Percentiles rank a stretch among this genome's conserved stretches.
Evolutionary conservation across 2,329 filamentous ascomycete species (phyloP).

Genomic region (Didymella keratinophila): DNA sequence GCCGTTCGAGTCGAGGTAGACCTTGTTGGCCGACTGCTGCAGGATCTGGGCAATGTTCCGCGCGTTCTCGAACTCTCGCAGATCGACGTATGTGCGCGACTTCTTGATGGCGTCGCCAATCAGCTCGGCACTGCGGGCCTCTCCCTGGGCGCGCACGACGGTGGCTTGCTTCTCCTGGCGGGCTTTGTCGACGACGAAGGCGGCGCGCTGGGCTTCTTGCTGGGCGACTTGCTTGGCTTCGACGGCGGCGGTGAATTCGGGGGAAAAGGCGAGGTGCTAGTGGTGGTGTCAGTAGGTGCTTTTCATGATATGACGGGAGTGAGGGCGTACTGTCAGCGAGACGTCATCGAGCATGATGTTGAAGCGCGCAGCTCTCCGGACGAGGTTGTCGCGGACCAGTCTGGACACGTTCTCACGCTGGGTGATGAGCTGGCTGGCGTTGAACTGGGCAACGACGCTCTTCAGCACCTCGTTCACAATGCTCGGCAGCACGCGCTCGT

Average conservation of each 20-base stretch:
- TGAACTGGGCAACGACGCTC: conserved; percentile 97
- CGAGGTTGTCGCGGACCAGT: conserved; percentile 91
- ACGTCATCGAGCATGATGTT: conserved; percentile 98
- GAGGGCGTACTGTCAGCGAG: conserved; percentile 79
- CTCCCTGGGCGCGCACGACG: conserved; percentile 98
- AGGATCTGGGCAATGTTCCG: conserved; percentile 85
- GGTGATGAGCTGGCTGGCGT: conserved; percentile 97
- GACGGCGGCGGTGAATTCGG: conserved; percentile 73
- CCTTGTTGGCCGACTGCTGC: conserved; percentile 90
- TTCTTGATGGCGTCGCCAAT: conserved; percentile 99
- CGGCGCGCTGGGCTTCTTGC: conserved; percentile 95
- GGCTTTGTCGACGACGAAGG: conserved; percentile 98
- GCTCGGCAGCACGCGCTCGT: conserved; percentile 95
- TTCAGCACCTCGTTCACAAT: conserved; percentile 99
- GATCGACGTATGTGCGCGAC: conserved; percentile 93
- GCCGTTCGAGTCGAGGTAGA: conserved; percentile 90
- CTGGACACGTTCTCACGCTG: conserved; percentile 96
- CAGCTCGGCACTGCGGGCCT: conserved; percentile 95
- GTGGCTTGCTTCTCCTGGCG: conserved; percentile 99
- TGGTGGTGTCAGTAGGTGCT: conserved; percentile 31
- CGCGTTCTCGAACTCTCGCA: conserved; percentile 98
- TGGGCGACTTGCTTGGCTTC: conserved; percentile 75
- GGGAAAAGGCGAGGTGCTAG: conserved; percentile 72
- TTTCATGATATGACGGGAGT: background rate
- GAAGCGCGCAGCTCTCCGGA: conserved; percentile 89